Conservation (phyloP, 1,139 yeast species). For the Pneumocystis jirovecii region DNA sequence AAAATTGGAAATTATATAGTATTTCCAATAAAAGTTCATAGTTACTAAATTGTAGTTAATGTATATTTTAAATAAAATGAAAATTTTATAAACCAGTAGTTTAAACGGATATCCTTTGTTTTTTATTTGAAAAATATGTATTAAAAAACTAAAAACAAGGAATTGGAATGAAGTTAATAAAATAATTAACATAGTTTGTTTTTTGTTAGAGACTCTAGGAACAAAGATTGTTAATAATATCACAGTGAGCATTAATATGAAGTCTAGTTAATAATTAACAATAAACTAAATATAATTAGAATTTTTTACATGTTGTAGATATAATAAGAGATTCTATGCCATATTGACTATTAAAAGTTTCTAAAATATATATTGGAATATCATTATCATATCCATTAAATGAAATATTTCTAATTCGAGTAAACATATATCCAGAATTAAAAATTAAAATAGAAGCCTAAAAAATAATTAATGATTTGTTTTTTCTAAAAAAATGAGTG, state of each 20-base stretch:
- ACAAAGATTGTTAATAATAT: constrained; percentile 36
- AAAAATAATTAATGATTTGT: not conserved
- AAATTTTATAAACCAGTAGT: constrained; percentile 19
- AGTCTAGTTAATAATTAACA: constrained; percentile 24
- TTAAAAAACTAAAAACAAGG: constrained; percentile 35
- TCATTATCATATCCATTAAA: not conserved
- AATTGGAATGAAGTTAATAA: constrained; percentile 30
- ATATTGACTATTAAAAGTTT: not conserved
- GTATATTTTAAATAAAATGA: not conserved
- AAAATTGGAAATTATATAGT: too few relatives aligned
- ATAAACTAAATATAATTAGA: not conserved
- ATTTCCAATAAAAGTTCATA: not conserved
- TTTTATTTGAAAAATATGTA: constrained; percentile 40
- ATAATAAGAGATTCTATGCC: not conserved
- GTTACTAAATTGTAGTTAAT: not conserved
- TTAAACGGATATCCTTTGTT: constrained; percentile 43
- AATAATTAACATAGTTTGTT: constrained; percentile 35
- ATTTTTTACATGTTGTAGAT: not conserved
- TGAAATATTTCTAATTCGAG: not conserved
- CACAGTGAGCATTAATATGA: not conserved
- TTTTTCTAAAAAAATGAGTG: not conserved
- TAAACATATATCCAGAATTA: not conserved
- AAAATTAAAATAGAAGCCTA: not conserved
- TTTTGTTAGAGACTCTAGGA: constrained; percentile 33
- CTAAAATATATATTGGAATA: not conserved